Percentiles rank a stretch among this genome's conserved stretches.
These are phyloP conservation scores for Microcera coccophila DNA, from an alignment of 2,329 filamentous ascomycete species.

Conservation along the genomic window DNA sequence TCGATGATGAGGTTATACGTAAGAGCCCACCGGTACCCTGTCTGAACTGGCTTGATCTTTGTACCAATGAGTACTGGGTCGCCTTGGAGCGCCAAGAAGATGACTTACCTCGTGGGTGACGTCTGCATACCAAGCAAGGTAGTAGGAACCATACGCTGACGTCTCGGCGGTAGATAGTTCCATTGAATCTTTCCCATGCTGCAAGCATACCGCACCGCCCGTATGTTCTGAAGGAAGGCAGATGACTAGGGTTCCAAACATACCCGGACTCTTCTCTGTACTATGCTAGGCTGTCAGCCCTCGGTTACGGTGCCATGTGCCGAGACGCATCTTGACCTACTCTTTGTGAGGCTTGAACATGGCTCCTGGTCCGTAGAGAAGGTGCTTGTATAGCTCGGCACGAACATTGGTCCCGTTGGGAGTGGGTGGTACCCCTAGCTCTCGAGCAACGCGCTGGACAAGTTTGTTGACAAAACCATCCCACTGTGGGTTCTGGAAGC, in stretches of 20 bases:
- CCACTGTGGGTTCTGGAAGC: constrained; percentile 35
- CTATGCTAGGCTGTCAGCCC: constrained; percentile 15
- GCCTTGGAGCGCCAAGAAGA: too few species aligned
- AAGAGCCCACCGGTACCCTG: constrained; percentile 48
- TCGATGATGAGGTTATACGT: constrained; percentile 47
- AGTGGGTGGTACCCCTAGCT: constrained; percentile 38
- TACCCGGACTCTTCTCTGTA: constrained; percentile 43
- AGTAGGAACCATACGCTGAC: constrained; percentile 14
- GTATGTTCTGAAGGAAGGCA: constrained; percentile 44
- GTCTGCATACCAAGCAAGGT: constrained; percentile 46
- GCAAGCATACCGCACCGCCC: constrained; percentile 44
- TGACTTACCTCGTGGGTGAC: constrained; percentile 51
- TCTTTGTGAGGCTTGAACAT: constrained; percentile 47
- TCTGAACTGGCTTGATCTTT: constrained; percentile 39
- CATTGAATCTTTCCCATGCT: constrained; percentile 32
- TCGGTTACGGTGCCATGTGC: not conserved
- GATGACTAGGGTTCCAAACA: constrained; percentile 50
- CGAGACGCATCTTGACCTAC: constrained; percentile 12
- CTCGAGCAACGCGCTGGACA: constrained; percentile 19
- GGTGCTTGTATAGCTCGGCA: constrained; percentile 44
- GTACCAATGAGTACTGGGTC: too few species aligned
- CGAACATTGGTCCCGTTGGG: constrained; percentile 21
- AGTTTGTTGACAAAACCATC: constrained; percentile 19
- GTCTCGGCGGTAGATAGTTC: too few species aligned
- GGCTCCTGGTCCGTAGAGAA: constrained; percentile 48